Evolutionary conservation across 2,329 filamentous ascomycete species (phyloP).

Genomic region (Ilyonectria sp.): DNA sequence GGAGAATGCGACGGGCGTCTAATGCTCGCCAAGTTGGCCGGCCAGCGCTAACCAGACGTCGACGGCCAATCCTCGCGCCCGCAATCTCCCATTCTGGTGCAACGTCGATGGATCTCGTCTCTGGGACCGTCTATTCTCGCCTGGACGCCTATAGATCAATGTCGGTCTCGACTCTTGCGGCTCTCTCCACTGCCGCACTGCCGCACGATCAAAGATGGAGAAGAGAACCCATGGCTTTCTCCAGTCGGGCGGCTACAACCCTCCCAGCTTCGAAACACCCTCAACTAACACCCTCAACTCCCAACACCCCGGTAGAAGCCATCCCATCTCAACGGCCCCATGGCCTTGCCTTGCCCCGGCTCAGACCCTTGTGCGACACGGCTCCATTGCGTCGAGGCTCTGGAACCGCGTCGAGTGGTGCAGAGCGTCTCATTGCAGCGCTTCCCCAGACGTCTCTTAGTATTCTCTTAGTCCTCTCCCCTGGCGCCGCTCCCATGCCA

Average conservation of each 20-base stretch:
- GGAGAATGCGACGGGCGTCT: constrained; percentile 41
- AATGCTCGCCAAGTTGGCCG: constrained; percentile 6
- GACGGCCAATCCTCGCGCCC: constrained; percentile 37
- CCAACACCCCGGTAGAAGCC: constrained; percentile 2
- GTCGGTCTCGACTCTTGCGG: neutral
- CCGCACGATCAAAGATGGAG: constrained; percentile 17
- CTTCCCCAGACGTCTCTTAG: constrained; percentile 15
- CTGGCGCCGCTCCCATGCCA: neutral
- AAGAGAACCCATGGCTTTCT: constrained; percentile 11
- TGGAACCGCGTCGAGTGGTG: constrained; percentile 20
- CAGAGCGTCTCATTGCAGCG: constrained; percentile 17
- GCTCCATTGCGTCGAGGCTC: constrained; percentile 7
- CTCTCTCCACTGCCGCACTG: neutral
- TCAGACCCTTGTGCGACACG: constrained; percentile 26
- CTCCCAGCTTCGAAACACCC: constrained; percentile 38
- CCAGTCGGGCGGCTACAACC: constrained; percentile 44
- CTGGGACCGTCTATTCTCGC: too few relatives aligned
- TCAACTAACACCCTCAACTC: constrained; percentile 6
- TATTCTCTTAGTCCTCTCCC: neutral
- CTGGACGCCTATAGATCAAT: too few relatives aligned
- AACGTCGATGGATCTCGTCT: too few relatives aligned
- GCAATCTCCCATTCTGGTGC: constrained; percentile 20
- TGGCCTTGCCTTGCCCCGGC: neutral
- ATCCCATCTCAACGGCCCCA: neutral
- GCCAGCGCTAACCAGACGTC: constrained; percentile 38